Conservation (phyloP, 495 filamentous ascomycete species). For the Chaetomium cochliodes region DNA sequence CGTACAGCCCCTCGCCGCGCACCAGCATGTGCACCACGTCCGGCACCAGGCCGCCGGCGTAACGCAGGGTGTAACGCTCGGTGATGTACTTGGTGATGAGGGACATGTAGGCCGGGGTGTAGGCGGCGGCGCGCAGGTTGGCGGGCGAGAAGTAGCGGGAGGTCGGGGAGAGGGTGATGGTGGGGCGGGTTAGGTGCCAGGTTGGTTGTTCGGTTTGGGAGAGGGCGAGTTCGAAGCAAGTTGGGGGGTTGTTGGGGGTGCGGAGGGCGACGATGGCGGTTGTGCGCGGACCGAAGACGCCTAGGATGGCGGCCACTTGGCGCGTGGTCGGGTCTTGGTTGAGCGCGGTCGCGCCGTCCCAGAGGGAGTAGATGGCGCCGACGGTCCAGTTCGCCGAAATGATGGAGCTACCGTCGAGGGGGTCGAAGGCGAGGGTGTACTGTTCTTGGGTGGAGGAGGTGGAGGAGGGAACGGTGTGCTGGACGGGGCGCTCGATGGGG, state of each 20-base stretch:
- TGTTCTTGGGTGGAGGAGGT: slow-evolving; percentile 30
- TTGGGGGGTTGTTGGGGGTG: slow-evolving; percentile 28
- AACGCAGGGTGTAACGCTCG: slow-evolving; percentile 51
- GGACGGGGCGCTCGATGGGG: slow-evolving; percentile 42
- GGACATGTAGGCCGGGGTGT: slow-evolving; percentile 42
- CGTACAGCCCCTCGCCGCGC: slow-evolving; percentile 53
- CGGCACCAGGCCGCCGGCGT: slow-evolving; percentile 54
- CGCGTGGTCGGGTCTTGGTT: slow-evolving; percentile 33
- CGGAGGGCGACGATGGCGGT: slow-evolving; percentile 50
- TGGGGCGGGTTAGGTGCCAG: slow-evolving; percentile 39
- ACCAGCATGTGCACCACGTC: slow-evolving; percentile 53
- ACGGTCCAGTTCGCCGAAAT: slow-evolving; percentile 56
- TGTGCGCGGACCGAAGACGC: slow-evolving; percentile 53
- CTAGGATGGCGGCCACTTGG: slow-evolving; percentile 50
- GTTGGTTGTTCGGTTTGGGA: slow-evolving; percentile 9
- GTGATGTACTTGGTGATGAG: slow-evolving; percentile 44
- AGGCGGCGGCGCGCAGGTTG: slow-evolving; percentile 51
- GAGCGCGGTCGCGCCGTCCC: slow-evolving; percentile 48
- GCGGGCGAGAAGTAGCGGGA: slow-evolving; percentile 54
- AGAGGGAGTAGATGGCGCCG: slow-evolving; percentile 53
- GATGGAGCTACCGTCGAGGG: slow-evolving; percentile 55
- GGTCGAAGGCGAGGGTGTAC: slow-evolving; percentile 58
- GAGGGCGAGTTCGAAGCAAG: slow-evolving; percentile 48
- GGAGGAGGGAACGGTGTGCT: neutral
- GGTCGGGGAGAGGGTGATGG: slow-evolving; percentile 35